Base-by-base conservation (phyloP, 352 stramenopile genomes). In the Pythium sp. region DNA sequence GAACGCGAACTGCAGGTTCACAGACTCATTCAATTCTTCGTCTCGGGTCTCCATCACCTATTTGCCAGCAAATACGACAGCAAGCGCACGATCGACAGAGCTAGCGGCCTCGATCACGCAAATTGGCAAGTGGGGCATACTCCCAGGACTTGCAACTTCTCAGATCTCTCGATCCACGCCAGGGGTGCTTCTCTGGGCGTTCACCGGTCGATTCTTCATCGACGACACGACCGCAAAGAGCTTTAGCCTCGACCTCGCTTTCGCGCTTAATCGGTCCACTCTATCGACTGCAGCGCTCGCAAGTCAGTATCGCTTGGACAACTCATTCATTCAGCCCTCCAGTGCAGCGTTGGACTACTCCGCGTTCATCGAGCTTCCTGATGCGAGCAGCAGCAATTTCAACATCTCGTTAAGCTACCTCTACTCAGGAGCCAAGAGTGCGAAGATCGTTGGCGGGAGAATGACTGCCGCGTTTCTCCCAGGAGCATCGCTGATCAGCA, bases 121-220 rank as follows among this genome's bases (percentile, higher is more conserved):
- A 18, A 84, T 68, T 26, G 59, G 58, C 1, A 75, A 78, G 36
- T 90, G 75, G 64, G 70, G 65, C 55, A 4, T 53, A 0, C 53
- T 90, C 24, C 63, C 72, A 55, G 81, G 80, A n/a, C 69, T 82
- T 34, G 51, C 15, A 11, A 66, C 74, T 14, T n/a, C 51, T 7
- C 60, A 32, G 5, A 46, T 78, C 14, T 26, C 72, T 6, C 62
- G 69, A 58, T 47, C 68, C 41, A 55, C 60, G 11, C 51, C 32
- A n/a, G 81, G 81, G 4, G 74, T 90, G 36, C 30, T 87, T 9
- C 24, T 90, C 26, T 74, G 72, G 9, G 74, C 73, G 2, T 90
- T 87, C 62, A 85, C 73, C 0, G 79, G 79, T 6, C 73, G 81
- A 41, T 78, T 90, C 61, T 84, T 86, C 34, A 60, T 85, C 24